A percentile compares a stretch with the other conserved stretches of the same genome.
phyloP scores from a whole-genome alignment of 2,329 filamentous ascomycete species.

The Sporothrix phasma region DNA sequence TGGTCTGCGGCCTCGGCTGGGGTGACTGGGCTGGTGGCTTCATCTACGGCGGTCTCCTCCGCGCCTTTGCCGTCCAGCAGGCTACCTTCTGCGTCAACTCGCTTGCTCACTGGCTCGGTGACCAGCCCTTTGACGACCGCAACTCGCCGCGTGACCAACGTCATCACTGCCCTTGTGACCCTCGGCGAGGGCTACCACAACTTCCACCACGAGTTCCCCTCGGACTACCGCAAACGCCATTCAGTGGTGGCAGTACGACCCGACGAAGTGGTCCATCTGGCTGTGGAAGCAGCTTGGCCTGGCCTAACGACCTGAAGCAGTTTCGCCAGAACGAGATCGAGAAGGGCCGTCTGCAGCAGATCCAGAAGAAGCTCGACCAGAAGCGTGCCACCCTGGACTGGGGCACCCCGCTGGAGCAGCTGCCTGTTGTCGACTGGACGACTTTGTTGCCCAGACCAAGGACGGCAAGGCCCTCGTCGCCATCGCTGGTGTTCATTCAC shows the following conservation, averaged over 20 bases:
- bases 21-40: conserved; percentile 73
- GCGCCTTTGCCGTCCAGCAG: conserved; percentile 84
- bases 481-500: conserved; percentile 75
- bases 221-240: conserved; percentile 89
- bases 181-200: conserved; percentile 85
- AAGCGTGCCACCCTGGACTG: conserved; percentile 75
- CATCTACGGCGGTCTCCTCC: conserved; percentile 74
- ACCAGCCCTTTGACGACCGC: conserved; percentile 86
- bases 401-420: conserved; percentile 75
- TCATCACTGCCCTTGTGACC: conserved; percentile 75
- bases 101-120: conserved; percentile 80
- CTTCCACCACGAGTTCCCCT: conserved; percentile 92
- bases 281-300: conserved; percentile 74
- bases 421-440: conserved; percentile 79
- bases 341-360: conserved; percentile 79
- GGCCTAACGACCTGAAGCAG: conserved; percentile 78
- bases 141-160: conserved; percentile 83
- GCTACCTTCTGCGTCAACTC: conserved; percentile 92
- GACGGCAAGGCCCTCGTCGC: conserved; percentile 67
- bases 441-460: conserved; percentile 69
- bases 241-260: conserved; percentile 84
- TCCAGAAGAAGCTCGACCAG: conserved; percentile 88
- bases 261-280: conserved; percentile 85
- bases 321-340: conserved; percentile 89
- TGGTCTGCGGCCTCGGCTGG: conserved; percentile 71